A percentile compares a stretch with the other conserved stretches of the same genome.
Evolutionary conservation across 306 rosid genomes (phyloP).

Genomic region (Sindora glabra): DNA sequence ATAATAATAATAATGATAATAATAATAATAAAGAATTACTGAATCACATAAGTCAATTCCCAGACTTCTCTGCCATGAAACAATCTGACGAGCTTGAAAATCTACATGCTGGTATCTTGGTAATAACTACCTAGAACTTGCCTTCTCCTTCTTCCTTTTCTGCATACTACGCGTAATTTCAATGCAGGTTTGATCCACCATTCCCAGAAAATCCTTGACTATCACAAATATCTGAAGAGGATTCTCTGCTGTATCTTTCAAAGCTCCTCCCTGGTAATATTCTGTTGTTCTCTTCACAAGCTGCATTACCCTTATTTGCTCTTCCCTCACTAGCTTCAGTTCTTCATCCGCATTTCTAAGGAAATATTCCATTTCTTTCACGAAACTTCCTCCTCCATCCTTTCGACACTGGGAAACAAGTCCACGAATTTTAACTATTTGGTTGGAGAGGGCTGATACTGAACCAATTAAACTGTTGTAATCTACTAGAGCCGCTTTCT

Average conservation of each 20-base stretch:
- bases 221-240: slow-evolving; percentile 63
- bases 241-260: slow-evolving; percentile 45
- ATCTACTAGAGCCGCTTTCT: slow-evolving; percentile 64
- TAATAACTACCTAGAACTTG: slow-evolving; percentile 23
- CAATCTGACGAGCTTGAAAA: slow-evolving; percentile 37
- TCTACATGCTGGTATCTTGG: slow-evolving; percentile 11
- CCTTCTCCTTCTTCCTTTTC: slow-evolving; percentile 38
- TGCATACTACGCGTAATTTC: slow-evolving; percentile 65
- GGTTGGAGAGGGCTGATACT: slow-evolving; percentile 39
- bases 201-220: slow-evolving; percentile 74
- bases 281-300: slow-evolving; percentile 61
- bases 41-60: slow-evolving; percentile 28
- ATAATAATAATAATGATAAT: background rate
- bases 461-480: slow-evolving; percentile 39
- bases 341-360: slow-evolving; percentile 55
- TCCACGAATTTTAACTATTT: slow-evolving; percentile 26
- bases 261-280: slow-evolving; percentile 66
- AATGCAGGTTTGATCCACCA: slow-evolving; percentile 84
- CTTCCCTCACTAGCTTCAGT: slow-evolving; percentile 40
- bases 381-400: slow-evolving; percentile 52
- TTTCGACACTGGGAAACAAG: slow-evolving; percentile 31
- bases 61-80: slow-evolving; percentile 37
- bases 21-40: slow-evolving; percentile 16
- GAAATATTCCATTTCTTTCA: slow-evolving; percentile 58
- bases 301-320: slow-evolving; percentile 49